Conservation (phyloP, 345 rosid species). For the Trapa incisa region DNA sequence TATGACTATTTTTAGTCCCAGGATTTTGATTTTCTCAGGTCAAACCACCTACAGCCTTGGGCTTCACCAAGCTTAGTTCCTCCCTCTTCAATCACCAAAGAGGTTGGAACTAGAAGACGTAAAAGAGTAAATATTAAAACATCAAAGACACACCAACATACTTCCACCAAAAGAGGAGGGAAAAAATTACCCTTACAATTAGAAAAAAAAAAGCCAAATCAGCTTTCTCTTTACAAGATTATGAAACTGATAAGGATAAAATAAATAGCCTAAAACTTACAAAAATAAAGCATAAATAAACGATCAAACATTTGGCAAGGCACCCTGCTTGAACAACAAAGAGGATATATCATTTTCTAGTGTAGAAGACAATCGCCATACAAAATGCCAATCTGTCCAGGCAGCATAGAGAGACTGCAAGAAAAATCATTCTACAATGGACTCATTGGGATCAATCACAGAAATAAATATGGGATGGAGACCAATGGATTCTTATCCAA, state of each 20-base stretch:
- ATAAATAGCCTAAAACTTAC: not conserved
- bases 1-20: not conserved
- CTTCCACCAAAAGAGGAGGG: not conserved
- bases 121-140: not conserved
- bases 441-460: not conserved
- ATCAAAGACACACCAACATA: not conserved
- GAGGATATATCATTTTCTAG: not conserved
- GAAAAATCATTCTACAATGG: not conserved
- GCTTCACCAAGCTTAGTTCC: not conserved
- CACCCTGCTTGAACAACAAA: not conserved
- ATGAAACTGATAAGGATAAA: not conserved
- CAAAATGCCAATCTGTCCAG: not conserved
- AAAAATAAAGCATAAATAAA: not conserved
- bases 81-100: not conserved
- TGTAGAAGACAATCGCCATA: not conserved
- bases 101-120: not conserved
- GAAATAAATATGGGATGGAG: not conserved
- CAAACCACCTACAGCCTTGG: not conserved
- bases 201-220: not conserved
- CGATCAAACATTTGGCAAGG: not conserved
- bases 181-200: not conserved
- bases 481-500: not conserved
- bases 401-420: not conserved
- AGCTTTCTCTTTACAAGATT: not conserved
- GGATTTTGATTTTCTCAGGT: not conserved